Evolutionary conservation across 352 stramenopile species (phyloP).

Genomic region (Peronospora belbahrii): DNA sequence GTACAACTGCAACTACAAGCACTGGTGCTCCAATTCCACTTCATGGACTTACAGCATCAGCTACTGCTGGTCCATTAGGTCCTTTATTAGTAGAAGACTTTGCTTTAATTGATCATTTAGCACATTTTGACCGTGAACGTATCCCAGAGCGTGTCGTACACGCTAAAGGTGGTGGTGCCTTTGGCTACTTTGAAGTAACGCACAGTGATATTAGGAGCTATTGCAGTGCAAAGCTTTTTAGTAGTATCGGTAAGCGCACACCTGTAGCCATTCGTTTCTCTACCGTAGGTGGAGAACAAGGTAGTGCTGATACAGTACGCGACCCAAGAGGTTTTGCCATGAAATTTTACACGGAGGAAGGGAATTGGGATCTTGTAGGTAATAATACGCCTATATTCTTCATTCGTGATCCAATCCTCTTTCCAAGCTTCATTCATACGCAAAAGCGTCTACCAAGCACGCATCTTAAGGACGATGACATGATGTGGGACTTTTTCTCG

Average conservation of each 20-base stretch:
- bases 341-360: constrained; percentile 92
- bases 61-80: constrained; percentile 48
- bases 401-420: constrained; percentile 89
- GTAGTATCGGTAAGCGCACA: constrained; percentile 72
- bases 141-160: constrained; percentile 90
- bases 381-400: constrained; percentile 94
- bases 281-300: constrained; percentile 72
- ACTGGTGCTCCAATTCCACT: constrained; percentile 52
- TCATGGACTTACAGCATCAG: constrained; percentile 65
- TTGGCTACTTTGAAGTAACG: constrained; percentile 89
- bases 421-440: constrained; percentile 91
- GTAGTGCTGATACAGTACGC: constrained; percentile 76
- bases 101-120: constrained; percentile 81
- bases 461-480: constrained; percentile 80
- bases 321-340: constrained; percentile 88
- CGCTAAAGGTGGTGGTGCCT: constrained; percentile 84
- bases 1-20: constrained; percentile 38
- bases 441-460: constrained; percentile 88
- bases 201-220: constrained; percentile 36
- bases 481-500: constrained; percentile 91
- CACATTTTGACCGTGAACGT: constrained; percentile 89
- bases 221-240: constrained; percentile 80
- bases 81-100: constrained; percentile 80
- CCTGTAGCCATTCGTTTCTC: constrained; percentile 82
- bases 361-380: constrained; percentile 90